Evolutionary conservation across 768 basidiomycete genomes (phyloP).

Genomic region (Serpula lacrymans): DNA sequence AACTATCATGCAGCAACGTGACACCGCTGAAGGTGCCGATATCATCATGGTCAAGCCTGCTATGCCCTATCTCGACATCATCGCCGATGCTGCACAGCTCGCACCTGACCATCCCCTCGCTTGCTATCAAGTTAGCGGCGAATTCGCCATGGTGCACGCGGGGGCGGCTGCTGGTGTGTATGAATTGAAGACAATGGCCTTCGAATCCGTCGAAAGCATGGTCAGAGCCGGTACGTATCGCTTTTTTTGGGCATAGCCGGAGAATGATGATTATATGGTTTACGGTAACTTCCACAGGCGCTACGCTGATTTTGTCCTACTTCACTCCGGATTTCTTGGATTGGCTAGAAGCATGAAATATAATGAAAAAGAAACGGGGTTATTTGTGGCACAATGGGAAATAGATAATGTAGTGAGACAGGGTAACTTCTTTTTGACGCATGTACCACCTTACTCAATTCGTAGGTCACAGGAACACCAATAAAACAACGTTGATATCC

Average conservation of each 20-base stretch:
- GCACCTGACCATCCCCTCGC: constrained; percentile 90
- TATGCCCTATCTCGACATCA: constrained; percentile 94
- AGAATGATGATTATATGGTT: neutral
- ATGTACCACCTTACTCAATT: too few species aligned
- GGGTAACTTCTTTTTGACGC: too few species aligned
- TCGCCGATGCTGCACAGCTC: constrained; percentile 80
- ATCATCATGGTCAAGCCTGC: constrained; percentile 99
- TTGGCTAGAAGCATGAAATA: constrained; percentile 53
- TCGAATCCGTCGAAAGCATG: constrained; percentile 90
- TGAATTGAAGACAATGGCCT: constrained; percentile 87
- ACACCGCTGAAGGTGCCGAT: constrained; percentile 89
- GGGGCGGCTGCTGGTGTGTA: constrained; percentile 95
- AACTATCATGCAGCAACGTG: constrained; percentile 62
- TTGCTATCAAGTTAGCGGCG: constrained; percentile 96
- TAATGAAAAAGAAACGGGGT: too few species aligned
- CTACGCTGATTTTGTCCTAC: constrained; percentile 88
- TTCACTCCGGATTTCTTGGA: constrained; percentile 97
- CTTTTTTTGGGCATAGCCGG: neutral
- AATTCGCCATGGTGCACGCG: constrained; percentile 96
- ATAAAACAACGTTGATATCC: too few species aligned
- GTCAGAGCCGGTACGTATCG: constrained; percentile 76
- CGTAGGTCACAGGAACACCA: too few species aligned
- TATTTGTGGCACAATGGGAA: too few species aligned
- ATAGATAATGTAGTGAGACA: too few species aligned
- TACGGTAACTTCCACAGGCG: constrained; percentile 46